These are phyloP conservation scores for Brassica balearica DNA, from an alignment of 441 rosid genomes.

Conservation along the genomic window DNA sequence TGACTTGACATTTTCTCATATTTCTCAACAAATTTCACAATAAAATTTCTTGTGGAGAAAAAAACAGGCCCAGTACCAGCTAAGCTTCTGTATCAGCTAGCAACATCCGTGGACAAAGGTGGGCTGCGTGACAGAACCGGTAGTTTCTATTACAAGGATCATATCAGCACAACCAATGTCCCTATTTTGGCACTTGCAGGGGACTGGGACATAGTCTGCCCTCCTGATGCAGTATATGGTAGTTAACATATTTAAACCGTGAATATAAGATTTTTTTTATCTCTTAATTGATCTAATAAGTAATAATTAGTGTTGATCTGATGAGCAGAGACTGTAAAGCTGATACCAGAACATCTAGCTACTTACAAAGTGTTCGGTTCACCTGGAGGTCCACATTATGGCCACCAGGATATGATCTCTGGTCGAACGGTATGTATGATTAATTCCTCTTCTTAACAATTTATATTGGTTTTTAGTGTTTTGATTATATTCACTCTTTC, in stretches of 20 bases:
- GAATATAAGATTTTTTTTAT: neutral
- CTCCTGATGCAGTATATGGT: slow-evolving; percentile 73
- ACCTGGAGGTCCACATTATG: slow-evolving; percentile 71
- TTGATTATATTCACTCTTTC: slow-evolving; percentile 4
- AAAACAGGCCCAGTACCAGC: slow-evolving; percentile 59
- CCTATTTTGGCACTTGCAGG: slow-evolving; percentile 68
- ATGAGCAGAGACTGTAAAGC: slow-evolving; percentile 66
- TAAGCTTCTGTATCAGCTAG: slow-evolving; percentile 55
- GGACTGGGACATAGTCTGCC: slow-evolving; percentile 67
- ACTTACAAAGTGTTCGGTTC: slow-evolving; percentile 64
- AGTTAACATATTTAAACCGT: neutral
- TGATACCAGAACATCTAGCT: slow-evolving; percentile 51
- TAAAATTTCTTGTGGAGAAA: slow-evolving; percentile 10
- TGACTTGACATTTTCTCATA: slow-evolving; percentile 2
- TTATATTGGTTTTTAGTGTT: neutral
- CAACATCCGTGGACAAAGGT: slow-evolving; percentile 47
- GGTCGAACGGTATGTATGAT: slow-evolving; percentile 51
- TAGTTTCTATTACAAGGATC: slow-evolving; percentile 61
- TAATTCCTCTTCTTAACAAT: neutral
- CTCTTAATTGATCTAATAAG: neutral
- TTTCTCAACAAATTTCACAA: slow-evolving; percentile 2
- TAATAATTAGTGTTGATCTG: slow-evolving; percentile 16
- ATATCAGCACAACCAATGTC: slow-evolving; percentile 60
- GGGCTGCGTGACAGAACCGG: slow-evolving; percentile 61
- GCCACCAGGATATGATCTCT: slow-evolving; percentile 61